These are phyloP conservation scores for Psidium guajava DNA, from an alignment of 345 rosid genomes.

Conservation along the genomic window DNA sequence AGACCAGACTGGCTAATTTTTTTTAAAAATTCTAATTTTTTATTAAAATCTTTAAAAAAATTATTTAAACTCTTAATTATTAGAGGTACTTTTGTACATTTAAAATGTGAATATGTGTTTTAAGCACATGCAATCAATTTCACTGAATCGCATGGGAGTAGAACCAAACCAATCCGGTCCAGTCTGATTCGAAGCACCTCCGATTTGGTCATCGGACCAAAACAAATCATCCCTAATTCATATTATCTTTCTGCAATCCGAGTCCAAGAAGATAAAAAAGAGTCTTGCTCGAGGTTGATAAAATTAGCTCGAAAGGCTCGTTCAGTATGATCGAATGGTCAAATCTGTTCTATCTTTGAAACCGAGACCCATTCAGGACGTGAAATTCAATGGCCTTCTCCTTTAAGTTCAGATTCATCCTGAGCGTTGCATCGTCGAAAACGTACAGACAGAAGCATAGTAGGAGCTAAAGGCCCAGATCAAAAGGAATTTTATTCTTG, in stretches of 20 bases:
- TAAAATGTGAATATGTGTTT: too few relatives aligned
- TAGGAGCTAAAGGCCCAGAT: neutral
- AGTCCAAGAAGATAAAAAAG: neutral
- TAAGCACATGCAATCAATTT: too few relatives aligned
- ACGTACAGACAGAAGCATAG: neutral
- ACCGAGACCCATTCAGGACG: neutral
- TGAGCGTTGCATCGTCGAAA: neutral
- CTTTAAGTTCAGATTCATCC: neutral
- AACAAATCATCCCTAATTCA: neutral
- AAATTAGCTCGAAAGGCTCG: neutral
- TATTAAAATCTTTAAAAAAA: too few relatives aligned
- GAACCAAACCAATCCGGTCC: too few relatives aligned
- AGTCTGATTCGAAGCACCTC: too few relatives aligned
- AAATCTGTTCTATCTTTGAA: neutral
- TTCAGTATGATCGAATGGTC: neutral
- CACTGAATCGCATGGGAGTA: too few relatives aligned
- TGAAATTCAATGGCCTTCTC: neutral
- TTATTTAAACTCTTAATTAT: too few relatives aligned
- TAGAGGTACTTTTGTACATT: too few relatives aligned
- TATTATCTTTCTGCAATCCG: neutral
- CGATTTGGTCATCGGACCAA: too few relatives aligned
- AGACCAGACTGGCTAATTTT: too few relatives aligned
- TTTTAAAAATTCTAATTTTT: too few relatives aligned
- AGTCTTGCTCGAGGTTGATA: neutral
- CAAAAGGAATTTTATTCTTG: neutral